A percentile compares a stretch with the other conserved stretches of the same genome.
Conservation (phyloP, 306 rosid species). For the Gastrolobium bilobum region DNA sequence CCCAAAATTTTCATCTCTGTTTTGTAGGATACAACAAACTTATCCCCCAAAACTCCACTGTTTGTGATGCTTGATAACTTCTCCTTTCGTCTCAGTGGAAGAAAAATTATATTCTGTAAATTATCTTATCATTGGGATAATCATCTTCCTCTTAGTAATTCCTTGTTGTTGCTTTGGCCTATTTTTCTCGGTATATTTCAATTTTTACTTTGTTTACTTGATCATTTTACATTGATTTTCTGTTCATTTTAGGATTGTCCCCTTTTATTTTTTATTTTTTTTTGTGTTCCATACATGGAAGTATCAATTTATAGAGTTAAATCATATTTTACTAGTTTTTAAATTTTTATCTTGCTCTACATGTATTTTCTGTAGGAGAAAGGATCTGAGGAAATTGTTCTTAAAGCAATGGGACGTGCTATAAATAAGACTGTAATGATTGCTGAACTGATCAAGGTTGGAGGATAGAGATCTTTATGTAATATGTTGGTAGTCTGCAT, state of each 20-base stretch:
- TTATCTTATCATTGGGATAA: not conserved
- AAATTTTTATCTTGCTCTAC: not conserved
- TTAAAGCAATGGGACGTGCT: conserved; percentile 97
- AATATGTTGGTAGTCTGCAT: not conserved
- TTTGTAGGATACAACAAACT: not conserved
- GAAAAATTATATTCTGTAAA: not conserved
- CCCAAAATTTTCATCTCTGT: not conserved
- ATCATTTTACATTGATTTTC: conserved; percentile 3
- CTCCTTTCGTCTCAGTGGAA: not conserved
- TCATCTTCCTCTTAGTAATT: not conserved
- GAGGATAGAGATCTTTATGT: conserved; percentile 37
- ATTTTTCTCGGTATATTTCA: not conserved
- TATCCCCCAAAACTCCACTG: not conserved
- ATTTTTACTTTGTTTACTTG: not conserved
- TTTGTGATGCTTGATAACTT: conserved; percentile 2
- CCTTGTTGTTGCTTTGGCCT: not conserved
- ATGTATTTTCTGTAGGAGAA: conserved; percentile 67
- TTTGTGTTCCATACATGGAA: conserved; percentile 14
- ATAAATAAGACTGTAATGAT: conserved; percentile 92
- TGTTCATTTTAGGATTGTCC: not conserved
- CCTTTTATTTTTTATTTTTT: not conserved
- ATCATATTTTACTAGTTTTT: not conserved
- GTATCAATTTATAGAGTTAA: not conserved
- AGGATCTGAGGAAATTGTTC: conserved; percentile 75
- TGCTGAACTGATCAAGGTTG: conserved; percentile 85